Evolutionary conservation across 257 asterid genomes (phyloP), one percentile per base, ranked within the genome.

Genomic region (Primulina huaijiensis): DNA sequence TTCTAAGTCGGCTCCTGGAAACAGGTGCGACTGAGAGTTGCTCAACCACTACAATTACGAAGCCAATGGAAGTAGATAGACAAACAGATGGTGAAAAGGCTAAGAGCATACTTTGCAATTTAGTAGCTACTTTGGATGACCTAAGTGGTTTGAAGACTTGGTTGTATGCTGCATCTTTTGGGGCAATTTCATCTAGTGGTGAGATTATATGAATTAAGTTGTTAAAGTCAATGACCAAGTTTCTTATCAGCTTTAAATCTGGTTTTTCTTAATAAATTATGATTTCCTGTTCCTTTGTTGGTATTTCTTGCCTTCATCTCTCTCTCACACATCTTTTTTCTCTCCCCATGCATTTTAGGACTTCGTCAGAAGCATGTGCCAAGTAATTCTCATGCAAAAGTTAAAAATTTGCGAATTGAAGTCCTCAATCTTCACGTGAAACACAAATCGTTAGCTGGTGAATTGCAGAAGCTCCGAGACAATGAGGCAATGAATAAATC

Each of bases 21-120:
- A 87, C 85, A 10, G 95, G 92, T 60, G 92, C 95, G 70, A 84
- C 95, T 70, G 96, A 88, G 76, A 79, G 87, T 80, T 81, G 90
- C 86, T 86, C 86, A 72, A 71, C 85, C 53, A 72, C 79, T 69
- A 69, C 74, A 72, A 43, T 60, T 55, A 60, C 69, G 58, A 74
- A 74, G 74, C 72, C 62, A 75, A 65, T 65, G 16, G 86, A 76
- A 71, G 88, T 72, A 64, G 84, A 74, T 56, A 69, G 82, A 72
- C 80, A 73, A 53, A 76, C 72, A 70, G 82, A 75, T 72, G 81
- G 76, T 74, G 82, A 79, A 82, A 81, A 67, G 76, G 55, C 80
- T 10, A 77, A 85, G 71, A 77, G 62, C 63, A 70, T 85, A 57
- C 77, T 85, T 71, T 77, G 37, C 30, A 83, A 85, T 65, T 74